Base-by-base conservation (phyloP, 225 moss, liverwort and hornwort genomes). In the Anthoceros angustus region DNA sequence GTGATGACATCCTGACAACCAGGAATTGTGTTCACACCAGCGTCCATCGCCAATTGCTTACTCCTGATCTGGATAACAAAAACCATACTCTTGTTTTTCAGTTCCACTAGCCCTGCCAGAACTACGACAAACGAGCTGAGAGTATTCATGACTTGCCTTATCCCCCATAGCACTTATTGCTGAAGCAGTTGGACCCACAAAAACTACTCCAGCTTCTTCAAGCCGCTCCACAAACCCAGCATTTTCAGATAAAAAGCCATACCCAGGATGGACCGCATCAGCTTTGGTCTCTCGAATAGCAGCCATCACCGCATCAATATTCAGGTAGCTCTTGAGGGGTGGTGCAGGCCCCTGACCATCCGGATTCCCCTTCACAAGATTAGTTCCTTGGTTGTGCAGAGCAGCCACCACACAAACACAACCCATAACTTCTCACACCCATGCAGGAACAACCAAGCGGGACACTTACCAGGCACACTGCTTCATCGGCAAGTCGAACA, bases 131-230 rank as follows among this genome's bases (percentile, higher is more conserved):
- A 32, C 32, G 1, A 55, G 55, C 16, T 20, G 55, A 9, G 1
- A 9, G 7, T 15, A 20, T 55, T 9, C 55, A 55, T 23, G 8
- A 32, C 25, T 24, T 67, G 74, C 77, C 78, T 78, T 78, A 69
- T 78, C 78, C 61, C 78, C 78, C 78, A 78, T 78, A 10, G 78
- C 74, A 26, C 74, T 71, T 67, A 78, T 78, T 40, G 78, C 78
- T 12, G 74, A 66, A 12, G 78, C 78, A 23, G 67, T 69, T 4
- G 78, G 78, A 25, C 78, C 78, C 65, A 78, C 66, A 64, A 78
- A 78, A 15, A 71, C 69, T 39, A 78, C 78, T 21, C 78, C 74
- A 62, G 68, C 71, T 42, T 61, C 71, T 60, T 78, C 78, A 67
- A 78, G 55, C 64, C 66, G 74, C 71, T 74, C 71, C 43, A 78